Conservation (phyloP, 495 filamentous ascomycete genomes). For the Daldinia caldariorum region DNA sequence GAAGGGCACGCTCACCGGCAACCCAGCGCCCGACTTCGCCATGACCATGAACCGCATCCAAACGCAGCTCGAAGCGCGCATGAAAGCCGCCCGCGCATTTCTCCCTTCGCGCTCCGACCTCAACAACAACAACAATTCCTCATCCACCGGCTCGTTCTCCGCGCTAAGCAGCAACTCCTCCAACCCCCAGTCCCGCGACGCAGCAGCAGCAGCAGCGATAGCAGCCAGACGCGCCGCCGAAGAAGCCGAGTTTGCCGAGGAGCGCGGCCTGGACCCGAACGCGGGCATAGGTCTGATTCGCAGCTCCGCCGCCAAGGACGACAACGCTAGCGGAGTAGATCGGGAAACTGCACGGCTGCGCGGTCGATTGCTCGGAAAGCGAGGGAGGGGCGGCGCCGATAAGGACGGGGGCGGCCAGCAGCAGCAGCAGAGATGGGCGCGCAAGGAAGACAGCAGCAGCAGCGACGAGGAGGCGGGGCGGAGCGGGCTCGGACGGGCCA, state of each 20-base stretch:
- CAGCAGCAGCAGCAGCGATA: background rate
- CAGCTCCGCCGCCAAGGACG: slow-evolving; percentile 3
- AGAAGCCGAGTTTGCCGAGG: slow-evolving; percentile 46
- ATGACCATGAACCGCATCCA: slow-evolving; percentile 52
- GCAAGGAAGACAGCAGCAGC: slow-evolving; percentile 51
- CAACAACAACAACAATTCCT: slow-evolving; percentile 19
- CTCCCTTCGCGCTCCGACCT: slow-evolving; percentile 28
- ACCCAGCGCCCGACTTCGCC: slow-evolving; percentile 49
- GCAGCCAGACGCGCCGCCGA: slow-evolving; percentile 12
- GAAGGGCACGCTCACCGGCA: slow-evolving; percentile 19
- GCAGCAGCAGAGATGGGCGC: slow-evolving; percentile 26
- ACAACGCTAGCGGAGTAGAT: slow-evolving; percentile 10
- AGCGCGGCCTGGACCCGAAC: slow-evolving; percentile 48
- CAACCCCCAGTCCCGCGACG: slow-evolving; percentile 4
- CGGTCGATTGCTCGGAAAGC: slow-evolving; percentile 47
- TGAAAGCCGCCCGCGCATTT: slow-evolving; percentile 39
- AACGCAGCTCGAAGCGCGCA: slow-evolving; percentile 41
- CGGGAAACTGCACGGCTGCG: slow-evolving; percentile 43
- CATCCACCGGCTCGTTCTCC: slow-evolving; percentile 45
- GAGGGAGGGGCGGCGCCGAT: slow-evolving; percentile 15
- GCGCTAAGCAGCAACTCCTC: slow-evolving; percentile 40
- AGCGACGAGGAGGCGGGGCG: slow-evolving; percentile 72
- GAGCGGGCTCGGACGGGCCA: slow-evolving; percentile 61
- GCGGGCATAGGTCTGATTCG: slow-evolving; percentile 48
- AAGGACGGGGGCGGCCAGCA: slow-evolving; percentile 4